These are phyloP conservation scores for Phytophthora melonis DNA, from an alignment of 352 stramenopile species.

Conservation along the genomic window DNA sequence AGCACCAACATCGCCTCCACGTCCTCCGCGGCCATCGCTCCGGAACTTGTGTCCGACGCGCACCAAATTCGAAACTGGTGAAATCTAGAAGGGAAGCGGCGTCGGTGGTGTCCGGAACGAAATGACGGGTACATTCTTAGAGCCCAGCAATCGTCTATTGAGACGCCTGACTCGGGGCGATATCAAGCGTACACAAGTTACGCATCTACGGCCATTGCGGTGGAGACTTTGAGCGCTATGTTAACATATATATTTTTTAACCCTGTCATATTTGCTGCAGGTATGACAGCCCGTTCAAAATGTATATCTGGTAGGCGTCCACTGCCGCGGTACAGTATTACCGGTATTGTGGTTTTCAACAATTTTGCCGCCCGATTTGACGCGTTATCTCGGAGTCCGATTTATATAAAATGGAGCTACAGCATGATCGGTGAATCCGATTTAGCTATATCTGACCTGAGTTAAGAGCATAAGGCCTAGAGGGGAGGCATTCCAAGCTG, in stretches of 20 bases:
- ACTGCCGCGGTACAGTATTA: too few relatives aligned
- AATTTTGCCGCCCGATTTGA: too few relatives aligned
- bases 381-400: too few relatives aligned
- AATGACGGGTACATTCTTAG: not conserved
- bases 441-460: too few relatives aligned
- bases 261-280: not conserved
- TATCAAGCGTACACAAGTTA: not conserved
- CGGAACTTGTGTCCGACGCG: not conserved
- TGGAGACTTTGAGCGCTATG: not conserved
- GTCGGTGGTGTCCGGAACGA: not conserved
- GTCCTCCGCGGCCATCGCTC: not conserved
- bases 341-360: too few relatives aligned
- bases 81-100: not conserved
- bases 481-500: too few relatives aligned
- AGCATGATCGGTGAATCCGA: too few relatives aligned
- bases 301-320: too few relatives aligned
- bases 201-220: not conserved
- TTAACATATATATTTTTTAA: not conserved
- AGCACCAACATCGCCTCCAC: not conserved
- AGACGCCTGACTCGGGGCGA: not conserved
- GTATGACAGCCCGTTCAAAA: not conserved
- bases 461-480: too few relatives aligned
- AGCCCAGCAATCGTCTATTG: not conserved
- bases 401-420: too few relatives aligned
- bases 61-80: not conserved